Conservation (phyloP, 345 rosid species). For the Alliaria petiolata region DNA sequence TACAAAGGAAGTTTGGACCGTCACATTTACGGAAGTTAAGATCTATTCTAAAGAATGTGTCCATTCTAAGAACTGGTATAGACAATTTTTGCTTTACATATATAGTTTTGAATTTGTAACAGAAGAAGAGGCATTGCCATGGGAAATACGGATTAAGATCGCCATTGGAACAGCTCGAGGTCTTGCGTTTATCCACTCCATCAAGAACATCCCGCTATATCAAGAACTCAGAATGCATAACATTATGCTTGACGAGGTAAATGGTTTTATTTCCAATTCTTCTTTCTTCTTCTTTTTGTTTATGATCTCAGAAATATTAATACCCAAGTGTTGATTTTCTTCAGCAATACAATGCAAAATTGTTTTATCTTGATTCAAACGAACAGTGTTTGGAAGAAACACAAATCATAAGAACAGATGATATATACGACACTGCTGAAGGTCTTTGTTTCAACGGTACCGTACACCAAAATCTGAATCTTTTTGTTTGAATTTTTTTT, state of each 20-base stretch:
- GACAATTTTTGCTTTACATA: not conserved
- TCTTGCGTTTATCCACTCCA: not conserved
- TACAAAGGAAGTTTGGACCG: no score
- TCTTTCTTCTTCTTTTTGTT: not conserved
- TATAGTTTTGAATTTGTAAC: not conserved
- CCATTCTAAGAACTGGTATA: no score
- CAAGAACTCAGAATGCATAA: not conserved
- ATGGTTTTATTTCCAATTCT: not conserved
- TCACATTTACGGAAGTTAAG: no score
- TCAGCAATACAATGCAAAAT: not conserved
- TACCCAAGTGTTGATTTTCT: not conserved
- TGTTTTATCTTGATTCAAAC: not conserved
- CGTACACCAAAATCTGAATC: no score
- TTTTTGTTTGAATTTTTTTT: no score
- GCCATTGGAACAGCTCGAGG: not conserved
- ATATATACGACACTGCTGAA: not conserved
- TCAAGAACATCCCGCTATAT: not conserved
- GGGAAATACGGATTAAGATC: not conserved
- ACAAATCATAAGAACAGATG: not conserved
- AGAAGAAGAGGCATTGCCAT: not conserved
- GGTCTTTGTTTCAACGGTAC: no score
- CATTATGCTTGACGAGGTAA: not conserved
- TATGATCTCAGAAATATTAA: not conserved
- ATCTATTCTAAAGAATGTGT: no score
- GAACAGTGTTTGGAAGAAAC: not conserved